phyloP scores from a whole-genome alignment of 768 basidiomycete genomes.

The Mycena vitilis region DNA sequence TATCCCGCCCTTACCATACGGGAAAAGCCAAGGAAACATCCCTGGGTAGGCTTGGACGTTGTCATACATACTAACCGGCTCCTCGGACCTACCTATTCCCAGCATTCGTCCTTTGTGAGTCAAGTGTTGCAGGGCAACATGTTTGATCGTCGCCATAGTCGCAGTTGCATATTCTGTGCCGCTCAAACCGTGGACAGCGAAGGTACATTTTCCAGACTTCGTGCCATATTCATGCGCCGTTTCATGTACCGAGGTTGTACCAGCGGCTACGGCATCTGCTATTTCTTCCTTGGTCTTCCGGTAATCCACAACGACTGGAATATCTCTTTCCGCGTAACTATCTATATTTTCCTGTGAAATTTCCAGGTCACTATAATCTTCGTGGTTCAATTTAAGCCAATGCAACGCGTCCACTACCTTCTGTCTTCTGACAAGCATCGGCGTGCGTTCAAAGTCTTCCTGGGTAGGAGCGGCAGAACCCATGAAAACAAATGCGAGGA shows the following conservation, averaged over 20 bases:
- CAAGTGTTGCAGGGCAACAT: no score
- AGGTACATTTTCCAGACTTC: no score
- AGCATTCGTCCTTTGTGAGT: not conserved
- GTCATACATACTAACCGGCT: constrained; percentile 13
- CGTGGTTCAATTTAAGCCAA: constrained; percentile 32
- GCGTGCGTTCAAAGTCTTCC: not conserved
- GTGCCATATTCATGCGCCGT: not conserved
- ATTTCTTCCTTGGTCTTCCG: not conserved
- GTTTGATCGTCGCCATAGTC: no score
- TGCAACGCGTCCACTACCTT: constrained; percentile 27
- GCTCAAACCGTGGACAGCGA: no score
- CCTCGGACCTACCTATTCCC: not conserved
- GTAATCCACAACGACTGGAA: constrained; percentile 29
- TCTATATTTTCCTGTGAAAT: constrained; percentile 21
- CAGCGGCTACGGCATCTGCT: not conserved
- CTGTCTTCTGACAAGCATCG: constrained; percentile 34
- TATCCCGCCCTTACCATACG: no score
- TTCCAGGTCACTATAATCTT: constrained; percentile 23
- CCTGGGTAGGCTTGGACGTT: constrained; percentile 50
- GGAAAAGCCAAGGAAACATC: constrained; percentile 47
- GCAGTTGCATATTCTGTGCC: no score
- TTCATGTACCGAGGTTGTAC: no score
- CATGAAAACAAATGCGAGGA: constrained; percentile 32
- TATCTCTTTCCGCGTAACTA: constrained; percentile 23
- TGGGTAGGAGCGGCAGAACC: not conserved